These are phyloP conservation scores for Platanthera guangdongensis DNA, from an alignment of 106 monocot species.

Conservation along the genomic window DNA sequence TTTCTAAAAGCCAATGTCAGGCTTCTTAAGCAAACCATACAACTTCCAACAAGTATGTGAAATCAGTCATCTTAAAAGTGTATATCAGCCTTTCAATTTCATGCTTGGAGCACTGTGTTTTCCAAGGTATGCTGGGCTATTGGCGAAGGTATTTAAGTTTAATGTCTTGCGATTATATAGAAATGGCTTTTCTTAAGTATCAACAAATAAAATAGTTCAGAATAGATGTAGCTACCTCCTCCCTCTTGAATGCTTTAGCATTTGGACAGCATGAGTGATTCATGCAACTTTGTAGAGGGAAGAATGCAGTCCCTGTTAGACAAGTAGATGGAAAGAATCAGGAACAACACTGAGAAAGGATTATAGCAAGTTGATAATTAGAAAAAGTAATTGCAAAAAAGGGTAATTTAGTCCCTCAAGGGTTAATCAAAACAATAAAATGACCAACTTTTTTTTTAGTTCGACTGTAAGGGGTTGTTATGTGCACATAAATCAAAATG, in stretches of 20 bases:
- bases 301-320: slow-evolving; percentile 79
- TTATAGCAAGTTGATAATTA: neutral
- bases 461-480: too few relatives aligned
- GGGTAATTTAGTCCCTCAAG: neutral
- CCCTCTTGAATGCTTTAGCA: slow-evolving; percentile 97
- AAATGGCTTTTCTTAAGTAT: too few relatives aligned
- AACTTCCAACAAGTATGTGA: neutral
- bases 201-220: neutral
- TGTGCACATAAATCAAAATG: too few relatives aligned
- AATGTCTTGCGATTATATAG: too few relatives aligned
- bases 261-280: slow-evolving; percentile 95
- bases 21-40: neutral
- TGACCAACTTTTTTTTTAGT: too few relatives aligned
- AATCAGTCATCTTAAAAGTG: neutral
- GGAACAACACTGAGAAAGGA: neutral
- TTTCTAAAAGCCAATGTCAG: neutral
- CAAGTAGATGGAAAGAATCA: neutral
- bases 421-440: neutral
- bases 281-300: slow-evolving; percentile 93
- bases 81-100: neutral
- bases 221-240: slow-evolving; percentile 48
- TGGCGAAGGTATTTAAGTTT: neutral
- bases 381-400: neutral
- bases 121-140: neutral
- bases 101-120: neutral